Percentiles rank a stretch among this genome's conserved stretches.
Evolutionary conservation across 345 rosid genomes (phyloP).

Genomic region (Draba incana): DNA sequence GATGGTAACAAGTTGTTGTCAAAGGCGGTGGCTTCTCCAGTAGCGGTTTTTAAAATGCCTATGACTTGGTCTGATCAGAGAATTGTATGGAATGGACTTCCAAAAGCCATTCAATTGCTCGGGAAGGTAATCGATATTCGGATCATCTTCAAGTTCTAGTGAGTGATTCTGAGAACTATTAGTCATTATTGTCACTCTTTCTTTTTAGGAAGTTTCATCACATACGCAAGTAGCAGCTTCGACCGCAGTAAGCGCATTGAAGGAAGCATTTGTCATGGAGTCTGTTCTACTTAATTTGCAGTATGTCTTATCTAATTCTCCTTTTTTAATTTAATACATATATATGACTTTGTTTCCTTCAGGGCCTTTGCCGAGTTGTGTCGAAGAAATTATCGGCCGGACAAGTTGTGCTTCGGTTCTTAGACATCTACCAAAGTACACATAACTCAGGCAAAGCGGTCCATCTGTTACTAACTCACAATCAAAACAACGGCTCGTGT

Average conservation of each 20-base stretch:
- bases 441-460: conserved; percentile 35
- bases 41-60: conserved; percentile 40
- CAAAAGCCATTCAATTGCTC: conserved; percentile 42
- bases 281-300: conserved; percentile 44
- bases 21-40: conserved; percentile 35
- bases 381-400: conserved; percentile 40
- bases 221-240: conserved; percentile 44
- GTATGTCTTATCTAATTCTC: conserved; percentile 30
- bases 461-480: conserved; percentile 41
- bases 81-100: conserved; percentile 45
- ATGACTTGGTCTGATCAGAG: conserved; percentile 43
- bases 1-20: conserved; percentile 35
- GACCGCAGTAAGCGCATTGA: conserved; percentile 45
- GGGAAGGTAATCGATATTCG: conserved; percentile 43
- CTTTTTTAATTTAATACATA: conserved; percentile 4
- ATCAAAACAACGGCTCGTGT: conserved; percentile 23
- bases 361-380: conserved; percentile 49
- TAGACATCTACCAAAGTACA: conserved; percentile 47
- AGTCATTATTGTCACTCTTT: conserved; percentile 22
- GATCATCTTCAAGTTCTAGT: conserved; percentile 2
- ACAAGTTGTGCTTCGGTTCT: conserved; percentile 44
- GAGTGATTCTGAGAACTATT: conserved; percentile 1
- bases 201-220: conserved; percentile 45
- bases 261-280: conserved; percentile 52
- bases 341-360: conserved; percentile 26